Percentiles rank a stretch among this genome's conserved stretches.
Conservation (phyloP, 352 stramenopile species). For the Phytophthora cajani region DNA sequence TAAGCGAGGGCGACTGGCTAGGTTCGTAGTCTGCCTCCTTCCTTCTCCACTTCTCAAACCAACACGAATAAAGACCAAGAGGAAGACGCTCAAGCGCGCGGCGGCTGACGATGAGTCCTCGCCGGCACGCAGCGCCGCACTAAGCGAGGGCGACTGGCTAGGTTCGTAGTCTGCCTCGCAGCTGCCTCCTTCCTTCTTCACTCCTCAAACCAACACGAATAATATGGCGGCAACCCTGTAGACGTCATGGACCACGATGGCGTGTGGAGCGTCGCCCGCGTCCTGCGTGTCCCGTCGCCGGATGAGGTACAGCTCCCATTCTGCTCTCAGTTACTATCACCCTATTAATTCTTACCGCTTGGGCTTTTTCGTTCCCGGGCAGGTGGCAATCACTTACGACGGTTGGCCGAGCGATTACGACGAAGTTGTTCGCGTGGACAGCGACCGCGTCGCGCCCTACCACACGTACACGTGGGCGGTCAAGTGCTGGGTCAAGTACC, state of each 20-base stretch:
- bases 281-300: conserved; percentile 33
- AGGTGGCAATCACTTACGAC: conserved; percentile 72
- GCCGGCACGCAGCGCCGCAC: neutral
- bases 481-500: conserved; percentile 40
- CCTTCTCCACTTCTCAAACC: neutral
- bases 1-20: conserved; percentile 16
- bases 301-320: conserved; percentile 4
- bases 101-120: neutral
- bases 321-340: no score
- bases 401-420: conserved; percentile 62
- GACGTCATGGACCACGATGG: conserved; percentile 63
- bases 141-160: conserved; percentile 16
- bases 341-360: no score
- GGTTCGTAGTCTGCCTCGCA: neutral
- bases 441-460: conserved; percentile 60
- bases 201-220: neutral
- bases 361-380: no score
- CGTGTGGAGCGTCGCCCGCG: conserved; percentile 64
- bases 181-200: neutral
- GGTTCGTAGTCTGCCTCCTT: neutral
- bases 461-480: conserved; percentile 33
- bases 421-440: conserved; percentile 58
- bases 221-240: conserved; percentile 12
- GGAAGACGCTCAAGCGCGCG: neutral
- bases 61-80: neutral